phyloP scores from a whole-genome alignment of 2,329 filamentous ascomycete species.

The Sordariomycetes sp. region DNA sequence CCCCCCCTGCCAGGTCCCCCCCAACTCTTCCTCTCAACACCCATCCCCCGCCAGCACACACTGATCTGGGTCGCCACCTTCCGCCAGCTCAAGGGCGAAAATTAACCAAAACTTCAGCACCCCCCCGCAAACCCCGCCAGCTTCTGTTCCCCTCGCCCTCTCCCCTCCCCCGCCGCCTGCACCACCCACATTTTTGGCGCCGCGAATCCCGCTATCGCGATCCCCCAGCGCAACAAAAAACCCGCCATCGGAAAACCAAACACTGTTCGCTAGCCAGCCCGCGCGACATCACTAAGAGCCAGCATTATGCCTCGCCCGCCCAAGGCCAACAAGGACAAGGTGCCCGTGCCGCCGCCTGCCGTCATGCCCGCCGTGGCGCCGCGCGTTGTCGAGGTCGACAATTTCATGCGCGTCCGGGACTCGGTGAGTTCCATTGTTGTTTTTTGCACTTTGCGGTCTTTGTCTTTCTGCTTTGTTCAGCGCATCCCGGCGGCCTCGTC shows the following conservation, averaged over 20 bases:
- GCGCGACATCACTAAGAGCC: background rate
- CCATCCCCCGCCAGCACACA: conserved; percentile 6
- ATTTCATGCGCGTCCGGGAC: conserved; percentile 72
- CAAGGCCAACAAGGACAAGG: conserved; percentile 27
- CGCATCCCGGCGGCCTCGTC: background rate
- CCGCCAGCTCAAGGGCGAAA: conserved; percentile 5
- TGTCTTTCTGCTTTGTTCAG: background rate
- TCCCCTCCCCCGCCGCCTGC: background rate
- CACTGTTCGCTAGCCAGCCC: background rate
- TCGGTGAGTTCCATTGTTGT: conserved; percentile 51
- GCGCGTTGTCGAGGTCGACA: conserved; percentile 52
- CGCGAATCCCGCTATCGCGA: conserved; percentile 4
- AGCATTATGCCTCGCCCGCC: conserved; percentile 32
- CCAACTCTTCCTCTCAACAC: background rate
- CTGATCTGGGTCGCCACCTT: conserved; percentile 8
- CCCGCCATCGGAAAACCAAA: background rate
- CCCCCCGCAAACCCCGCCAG: background rate
- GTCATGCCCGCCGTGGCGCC: conserved; percentile 22
- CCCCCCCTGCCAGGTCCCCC: conserved; percentile 3
- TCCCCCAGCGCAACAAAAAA: background rate
- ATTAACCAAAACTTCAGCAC: conserved; percentile 7
- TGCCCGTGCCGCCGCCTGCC: conserved; percentile 21
- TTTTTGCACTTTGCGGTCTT: conserved; percentile 1
- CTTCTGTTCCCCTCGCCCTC: background rate
- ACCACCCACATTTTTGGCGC: background rate